These are phyloP conservation scores for Hyaloscypha hepaticicola DNA, from an alignment of 495 filamentous ascomycete genomes.

Conservation along the genomic window DNA sequence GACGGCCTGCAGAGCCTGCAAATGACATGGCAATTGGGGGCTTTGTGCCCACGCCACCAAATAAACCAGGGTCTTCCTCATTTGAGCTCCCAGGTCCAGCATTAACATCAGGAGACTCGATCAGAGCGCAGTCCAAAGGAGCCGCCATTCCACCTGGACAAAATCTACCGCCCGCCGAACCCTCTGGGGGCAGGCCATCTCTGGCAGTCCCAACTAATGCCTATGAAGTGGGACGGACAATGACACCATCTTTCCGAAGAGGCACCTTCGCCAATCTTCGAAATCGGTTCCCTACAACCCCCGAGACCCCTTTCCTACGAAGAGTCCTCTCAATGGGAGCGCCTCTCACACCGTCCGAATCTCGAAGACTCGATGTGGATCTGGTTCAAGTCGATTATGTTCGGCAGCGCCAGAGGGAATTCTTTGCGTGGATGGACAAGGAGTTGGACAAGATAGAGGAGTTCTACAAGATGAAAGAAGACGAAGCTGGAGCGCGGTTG, in stretches of 20 bases:
- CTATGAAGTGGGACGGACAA: constrained; percentile 43
- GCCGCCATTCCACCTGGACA: neutral
- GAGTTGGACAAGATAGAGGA: constrained; percentile 83
- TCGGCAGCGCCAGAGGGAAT: constrained; percentile 64
- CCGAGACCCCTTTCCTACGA: constrained; percentile 35
- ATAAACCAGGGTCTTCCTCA: constrained; percentile 33
- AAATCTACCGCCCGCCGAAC: constrained; percentile 23
- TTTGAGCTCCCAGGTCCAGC: constrained; percentile 76
- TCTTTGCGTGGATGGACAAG: constrained; percentile 72
- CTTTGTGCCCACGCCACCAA: constrained; percentile 65
- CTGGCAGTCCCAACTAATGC: constrained; percentile 32
- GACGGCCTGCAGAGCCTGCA: neutral
- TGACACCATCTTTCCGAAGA: constrained; percentile 32
- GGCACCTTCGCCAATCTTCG: constrained; percentile 33
- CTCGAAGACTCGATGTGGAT: constrained; percentile 46
- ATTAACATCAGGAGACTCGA: constrained; percentile 35
- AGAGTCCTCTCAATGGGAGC: constrained; percentile 42
- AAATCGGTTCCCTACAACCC: constrained; percentile 33
- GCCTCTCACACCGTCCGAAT: constrained; percentile 32
- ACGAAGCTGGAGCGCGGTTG: constrained; percentile 72
- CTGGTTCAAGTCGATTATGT: constrained; percentile 47
- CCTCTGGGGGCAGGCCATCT: constrained; percentile 17
- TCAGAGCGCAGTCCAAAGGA: neutral
- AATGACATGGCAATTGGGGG: constrained; percentile 64
- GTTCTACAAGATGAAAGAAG: constrained; percentile 82